Conservation (phyloP, 805 yeast genomes). For the Yarrowia bubula region DNA sequence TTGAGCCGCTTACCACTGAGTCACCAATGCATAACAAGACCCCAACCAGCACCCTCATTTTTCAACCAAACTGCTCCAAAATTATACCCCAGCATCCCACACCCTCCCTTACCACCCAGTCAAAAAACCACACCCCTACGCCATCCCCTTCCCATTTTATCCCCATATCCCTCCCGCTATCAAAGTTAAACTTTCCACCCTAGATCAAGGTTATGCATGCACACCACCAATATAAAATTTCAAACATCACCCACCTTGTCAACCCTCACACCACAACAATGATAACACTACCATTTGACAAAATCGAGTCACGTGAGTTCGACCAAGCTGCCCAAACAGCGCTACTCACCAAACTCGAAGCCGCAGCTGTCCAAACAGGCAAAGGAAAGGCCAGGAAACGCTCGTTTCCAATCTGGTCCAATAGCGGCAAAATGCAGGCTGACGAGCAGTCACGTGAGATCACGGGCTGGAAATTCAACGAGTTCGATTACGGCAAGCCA, state of each 20-base stretch:
- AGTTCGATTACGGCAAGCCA: constrained; percentile 74
- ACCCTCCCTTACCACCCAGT: neutral
- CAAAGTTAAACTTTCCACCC: neutral
- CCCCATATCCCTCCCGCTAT: neutral
- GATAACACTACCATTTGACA: neutral
- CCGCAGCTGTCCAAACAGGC: neutral
- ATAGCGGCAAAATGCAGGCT: neutral
- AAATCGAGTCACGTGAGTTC: constrained; percentile 11
- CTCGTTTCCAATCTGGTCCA: neutral
- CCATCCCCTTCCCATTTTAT: neutral
- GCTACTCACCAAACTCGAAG: neutral
- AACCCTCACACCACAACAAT: no score
- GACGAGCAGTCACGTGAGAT: constrained; percentile 29
- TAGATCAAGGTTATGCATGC: constrained; percentile 17
- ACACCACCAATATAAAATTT: neutral
- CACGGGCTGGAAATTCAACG: constrained; percentile 76
- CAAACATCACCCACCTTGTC: neutral
- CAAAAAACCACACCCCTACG: neutral
- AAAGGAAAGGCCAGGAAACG: constrained; percentile 13
- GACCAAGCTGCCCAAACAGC: neutral
- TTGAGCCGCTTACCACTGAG: no score
- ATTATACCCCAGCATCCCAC: neutral
- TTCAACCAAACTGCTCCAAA: no score
- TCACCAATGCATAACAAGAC: no score
- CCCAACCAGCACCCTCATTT: no score